These are phyloP conservation scores for Iris macrosiphon DNA, from an alignment of 106 monocot genomes.

Conservation along the genomic window DNA sequence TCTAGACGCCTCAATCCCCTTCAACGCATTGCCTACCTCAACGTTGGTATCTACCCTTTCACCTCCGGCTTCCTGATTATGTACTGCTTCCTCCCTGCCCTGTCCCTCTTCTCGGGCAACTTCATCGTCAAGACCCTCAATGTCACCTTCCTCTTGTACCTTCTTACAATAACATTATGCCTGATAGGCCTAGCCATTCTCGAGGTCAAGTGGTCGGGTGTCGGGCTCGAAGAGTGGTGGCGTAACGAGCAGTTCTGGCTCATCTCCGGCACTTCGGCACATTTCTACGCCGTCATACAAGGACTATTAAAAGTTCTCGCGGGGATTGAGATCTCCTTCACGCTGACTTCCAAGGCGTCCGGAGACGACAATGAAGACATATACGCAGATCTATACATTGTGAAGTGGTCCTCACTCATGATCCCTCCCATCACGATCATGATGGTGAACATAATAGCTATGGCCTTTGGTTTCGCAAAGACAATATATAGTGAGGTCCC, in stretches of 20 bases:
- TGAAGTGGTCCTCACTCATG: slow-evolving; percentile 66
- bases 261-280: slow-evolving; percentile 63
- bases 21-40: slow-evolving; percentile 55
- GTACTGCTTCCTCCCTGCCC: slow-evolving; percentile 74
- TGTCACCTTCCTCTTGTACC: slow-evolving; percentile 39
- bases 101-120: slow-evolving; percentile 65
- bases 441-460: slow-evolving; percentile 69
- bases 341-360: slow-evolving; percentile 47
- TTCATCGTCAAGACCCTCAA: slow-evolving; percentile 25
- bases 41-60: slow-evolving; percentile 48
- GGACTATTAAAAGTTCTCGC: slow-evolving; percentile 36
- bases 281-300: slow-evolving; percentile 60
- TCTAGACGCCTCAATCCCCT: slow-evolving; percentile 46
- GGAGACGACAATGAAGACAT: slow-evolving; percentile 51
- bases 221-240: slow-evolving; percentile 67
- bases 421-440: slow-evolving; percentile 64
- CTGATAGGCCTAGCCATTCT: slow-evolving; percentile 45
- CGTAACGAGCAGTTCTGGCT: slow-evolving; percentile 79
- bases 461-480: slow-evolving; percentile 43
- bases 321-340: slow-evolving; percentile 64
- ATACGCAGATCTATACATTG: slow-evolving; percentile 57
- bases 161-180: slow-evolving; percentile 43
- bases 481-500: slow-evolving; percentile 56
- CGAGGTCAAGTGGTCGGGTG: slow-evolving; percentile 61
- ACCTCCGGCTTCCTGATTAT: slow-evolving; percentile 64